phyloP scores from a whole-genome alignment of 805 yeast genomes.

The Yarrowia bubula region DNA sequence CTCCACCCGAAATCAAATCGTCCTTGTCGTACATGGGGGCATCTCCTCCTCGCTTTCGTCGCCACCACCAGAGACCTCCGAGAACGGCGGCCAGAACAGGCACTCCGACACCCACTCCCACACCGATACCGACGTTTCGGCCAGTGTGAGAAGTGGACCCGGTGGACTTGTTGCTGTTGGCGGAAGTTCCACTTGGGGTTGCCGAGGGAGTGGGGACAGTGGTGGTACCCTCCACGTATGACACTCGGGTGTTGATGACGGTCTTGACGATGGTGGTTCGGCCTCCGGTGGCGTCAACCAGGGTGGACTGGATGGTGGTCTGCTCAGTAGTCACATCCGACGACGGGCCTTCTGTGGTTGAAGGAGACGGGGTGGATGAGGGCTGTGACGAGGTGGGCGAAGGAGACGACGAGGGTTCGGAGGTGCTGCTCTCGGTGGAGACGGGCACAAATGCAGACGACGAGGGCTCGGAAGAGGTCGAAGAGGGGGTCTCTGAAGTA shows the following conservation, averaged over 20 bases:
- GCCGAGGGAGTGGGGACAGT: not conserved
- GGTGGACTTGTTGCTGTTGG: slow-evolving; percentile 8
- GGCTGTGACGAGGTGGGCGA: not conserved
- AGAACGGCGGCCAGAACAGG: slow-evolving; percentile 49
- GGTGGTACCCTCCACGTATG: not conserved
- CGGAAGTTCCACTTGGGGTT: not conserved
- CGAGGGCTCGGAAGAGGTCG: not conserved
- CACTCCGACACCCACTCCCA: slow-evolving; percentile 65
- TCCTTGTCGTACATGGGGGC: slow-evolving; percentile 28
- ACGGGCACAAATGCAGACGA: slow-evolving; percentile 7
- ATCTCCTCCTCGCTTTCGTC: slow-evolving; percentile 30
- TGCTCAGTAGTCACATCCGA: not conserved
- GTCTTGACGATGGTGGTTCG: slow-evolving; percentile 19
- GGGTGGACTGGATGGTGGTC: not conserved
- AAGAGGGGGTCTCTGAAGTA: not conserved
- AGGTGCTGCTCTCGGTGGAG: not conserved
- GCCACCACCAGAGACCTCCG: slow-evolving; percentile 32
- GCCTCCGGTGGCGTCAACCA: slow-evolving; percentile 6
- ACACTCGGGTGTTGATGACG: slow-evolving; percentile 2
- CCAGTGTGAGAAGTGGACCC: slow-evolving; percentile 1
- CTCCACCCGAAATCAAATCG: slow-evolving; percentile 27
- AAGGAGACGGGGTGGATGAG: not conserved
- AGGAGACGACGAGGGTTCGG: not conserved
- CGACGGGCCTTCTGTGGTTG: not conserved
- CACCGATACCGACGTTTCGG: slow-evolving; percentile 57